Evolutionary conservation across 306 rosid species (phyloP).

Genomic region (Medicago arabica): DNA sequence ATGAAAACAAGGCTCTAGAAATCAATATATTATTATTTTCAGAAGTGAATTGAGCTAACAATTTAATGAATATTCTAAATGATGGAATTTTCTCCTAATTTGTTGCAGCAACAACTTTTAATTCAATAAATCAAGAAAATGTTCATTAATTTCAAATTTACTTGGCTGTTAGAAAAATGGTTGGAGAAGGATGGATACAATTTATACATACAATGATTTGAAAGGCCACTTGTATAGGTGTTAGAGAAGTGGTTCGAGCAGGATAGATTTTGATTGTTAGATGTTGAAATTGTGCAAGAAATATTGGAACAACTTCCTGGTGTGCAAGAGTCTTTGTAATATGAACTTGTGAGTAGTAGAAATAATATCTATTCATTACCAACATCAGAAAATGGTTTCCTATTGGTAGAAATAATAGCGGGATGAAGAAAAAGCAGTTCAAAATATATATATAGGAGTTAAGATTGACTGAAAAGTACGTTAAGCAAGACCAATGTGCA

Average conservation of each 20-base stretch:
- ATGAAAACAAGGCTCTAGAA: no score
- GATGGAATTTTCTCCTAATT: no score
- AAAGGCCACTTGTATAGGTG: slow-evolving; percentile 38
- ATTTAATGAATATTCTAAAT: no score
- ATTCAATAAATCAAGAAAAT: no score
- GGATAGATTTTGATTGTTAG: slow-evolving; percentile 94
- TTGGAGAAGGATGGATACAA: slow-evolving; percentile 25
- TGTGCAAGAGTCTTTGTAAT: slow-evolving; percentile 49
- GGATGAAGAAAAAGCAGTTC: no score
- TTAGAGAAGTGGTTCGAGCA: slow-evolving; percentile 82
- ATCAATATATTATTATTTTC: no score
- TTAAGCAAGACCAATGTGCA: slow-evolving; percentile 55
- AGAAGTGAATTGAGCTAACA: no score
- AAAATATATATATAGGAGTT: no score
- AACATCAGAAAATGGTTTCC: slow-evolving; percentile 77
- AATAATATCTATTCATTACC: slow-evolving; percentile 52
- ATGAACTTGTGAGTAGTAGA: slow-evolving; percentile 65
- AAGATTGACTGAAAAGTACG: slow-evolving; percentile 42
- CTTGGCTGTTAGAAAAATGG: no score
- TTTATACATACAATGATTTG: slow-evolving; percentile 55
- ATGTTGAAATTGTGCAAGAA: slow-evolving; percentile 88
- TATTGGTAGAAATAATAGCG: slow-evolving; percentile 58
- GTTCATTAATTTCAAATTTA: no score
- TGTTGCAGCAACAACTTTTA: no score
- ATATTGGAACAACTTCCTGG: slow-evolving; percentile 80